Evolutionary conservation across 2,329 filamentous ascomycete species (phyloP).

Genomic region (Aspergillus pseudoviridinutans): DNA sequence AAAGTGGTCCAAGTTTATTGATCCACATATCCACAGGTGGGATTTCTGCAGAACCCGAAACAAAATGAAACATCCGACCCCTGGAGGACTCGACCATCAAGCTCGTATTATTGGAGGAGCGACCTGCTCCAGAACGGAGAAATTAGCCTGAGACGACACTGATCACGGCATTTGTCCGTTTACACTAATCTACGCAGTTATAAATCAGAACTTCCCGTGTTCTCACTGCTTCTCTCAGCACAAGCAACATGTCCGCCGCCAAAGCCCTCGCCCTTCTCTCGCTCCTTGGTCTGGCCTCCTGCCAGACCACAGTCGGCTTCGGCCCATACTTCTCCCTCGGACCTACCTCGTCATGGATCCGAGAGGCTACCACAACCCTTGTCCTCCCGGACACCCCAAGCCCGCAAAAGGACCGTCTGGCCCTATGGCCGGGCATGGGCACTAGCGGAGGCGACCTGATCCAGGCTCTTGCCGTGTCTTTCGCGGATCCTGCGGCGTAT

Average conservation of each 20-base stretch:
- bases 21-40: too few species aligned
- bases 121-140: too few species aligned
- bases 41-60: too few species aligned
- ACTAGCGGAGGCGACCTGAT: slow-evolving; percentile 30
- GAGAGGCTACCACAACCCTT: slow-evolving; percentile 28
- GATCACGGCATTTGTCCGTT: too few species aligned
- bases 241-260: background rate
- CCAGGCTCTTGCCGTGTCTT: slow-evolving; percentile 30
- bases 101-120: too few species aligned
- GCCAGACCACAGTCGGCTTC: slow-evolving; percentile 22
- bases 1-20: too few species aligned
- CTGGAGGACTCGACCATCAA: too few species aligned
- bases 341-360: slow-evolving; percentile 29
- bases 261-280: slow-evolving; percentile 11
- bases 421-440: slow-evolving; percentile 33
- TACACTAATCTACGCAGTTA: too few species aligned
- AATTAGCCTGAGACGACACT: too few species aligned
- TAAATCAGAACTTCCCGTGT: too few species aligned
- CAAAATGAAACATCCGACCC: too few species aligned
- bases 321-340: slow-evolving; percentile 30
- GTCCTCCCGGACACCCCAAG: slow-evolving; percentile 25
- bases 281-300: slow-evolving; percentile 10
- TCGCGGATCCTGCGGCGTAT: slow-evolving; percentile 23
- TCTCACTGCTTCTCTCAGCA: background rate
- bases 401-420: slow-evolving; percentile 24